Evolutionary conservation across 495 filamentous ascomycete genomes (phyloP).

Genomic region (Xylaria intraflava): DNA sequence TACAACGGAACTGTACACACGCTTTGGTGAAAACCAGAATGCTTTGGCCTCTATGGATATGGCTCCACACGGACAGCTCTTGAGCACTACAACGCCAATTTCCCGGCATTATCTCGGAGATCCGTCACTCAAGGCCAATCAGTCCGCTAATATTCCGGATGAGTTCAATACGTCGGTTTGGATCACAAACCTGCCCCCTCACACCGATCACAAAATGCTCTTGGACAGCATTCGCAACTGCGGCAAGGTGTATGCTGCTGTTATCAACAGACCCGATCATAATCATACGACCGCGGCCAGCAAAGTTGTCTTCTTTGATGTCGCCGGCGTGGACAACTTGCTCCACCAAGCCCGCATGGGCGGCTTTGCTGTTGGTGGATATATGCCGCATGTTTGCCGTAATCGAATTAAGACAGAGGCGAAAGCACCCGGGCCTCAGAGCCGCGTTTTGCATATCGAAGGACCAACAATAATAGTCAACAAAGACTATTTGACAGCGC

Average conservation of each 20-base stretch:
- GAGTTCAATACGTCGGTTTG: conserved; percentile 7
- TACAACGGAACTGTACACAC: too few relatives aligned
- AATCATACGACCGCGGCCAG: background rate
- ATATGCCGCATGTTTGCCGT: background rate
- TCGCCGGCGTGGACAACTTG: conserved; percentile 7
- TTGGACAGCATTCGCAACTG: conserved; percentile 1
- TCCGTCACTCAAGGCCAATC: background rate
- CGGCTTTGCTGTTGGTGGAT: background rate
- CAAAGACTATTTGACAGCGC: background rate
- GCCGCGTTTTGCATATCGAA: conserved; percentile 9
- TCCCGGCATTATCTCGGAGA: conserved; percentile 3
- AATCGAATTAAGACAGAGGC: conserved; percentile 7
- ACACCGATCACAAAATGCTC: background rate
- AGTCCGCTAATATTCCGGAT: conserved; percentile 8
- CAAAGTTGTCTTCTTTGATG: conserved; percentile 14
- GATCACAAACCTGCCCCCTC: conserved; percentile 7
- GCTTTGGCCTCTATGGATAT: background rate
- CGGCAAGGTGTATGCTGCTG: conserved; percentile 9
- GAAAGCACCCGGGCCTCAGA: background rate
- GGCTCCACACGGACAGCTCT: background rate
- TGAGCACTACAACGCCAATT: background rate
- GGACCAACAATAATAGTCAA: conserved; percentile 9
- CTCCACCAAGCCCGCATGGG: conserved; percentile 1
- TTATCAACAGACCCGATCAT: conserved; percentile 2
- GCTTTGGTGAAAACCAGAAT: background rate